Evolutionary conservation across 345 rosid genomes (phyloP).

Genomic region (Diplotaxis tenuifolia): DNA sequence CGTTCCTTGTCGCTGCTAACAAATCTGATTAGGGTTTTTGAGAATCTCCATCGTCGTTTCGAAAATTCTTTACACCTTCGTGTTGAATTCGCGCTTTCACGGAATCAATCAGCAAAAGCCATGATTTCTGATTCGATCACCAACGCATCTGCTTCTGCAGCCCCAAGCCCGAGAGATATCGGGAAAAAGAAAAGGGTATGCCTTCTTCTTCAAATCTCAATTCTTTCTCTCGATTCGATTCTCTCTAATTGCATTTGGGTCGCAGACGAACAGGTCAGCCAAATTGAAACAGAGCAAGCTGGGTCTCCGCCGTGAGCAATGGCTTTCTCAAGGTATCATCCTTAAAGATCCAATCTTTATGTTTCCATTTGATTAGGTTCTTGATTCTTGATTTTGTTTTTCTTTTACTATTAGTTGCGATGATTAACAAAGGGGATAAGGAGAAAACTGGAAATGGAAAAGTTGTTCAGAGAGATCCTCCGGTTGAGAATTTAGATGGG

Average conservation of each 20-base stretch:
- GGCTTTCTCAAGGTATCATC: constrained; percentile 85
- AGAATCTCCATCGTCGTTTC: constrained; percentile 16
- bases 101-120: constrained; percentile 24
- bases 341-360: background rate
- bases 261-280: constrained; percentile 80
- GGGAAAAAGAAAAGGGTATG: constrained; percentile 78
- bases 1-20: constrained; percentile 40
- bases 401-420: constrained; percentile 39
- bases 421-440: constrained; percentile 46
- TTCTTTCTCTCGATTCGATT: background rate
- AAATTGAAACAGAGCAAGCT: constrained; percentile 92
- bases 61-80: background rate
- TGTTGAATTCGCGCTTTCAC: background rate
- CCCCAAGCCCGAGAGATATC: constrained; percentile 55
- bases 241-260: constrained; percentile 20
- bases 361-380: background rate
- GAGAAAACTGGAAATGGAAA: constrained; percentile 13
- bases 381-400: background rate
- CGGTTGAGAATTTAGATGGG: constrained; percentile 45
- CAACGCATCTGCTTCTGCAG: constrained; percentile 48
- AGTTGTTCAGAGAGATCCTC: constrained; percentile 30
- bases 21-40: constrained; percentile 59
- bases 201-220: background rate
- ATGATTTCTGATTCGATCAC: constrained; percentile 74
- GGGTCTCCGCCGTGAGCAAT: constrained; percentile 92